Conservation (phyloP, 129 eudicot species). For the Logfia minima region DNA sequence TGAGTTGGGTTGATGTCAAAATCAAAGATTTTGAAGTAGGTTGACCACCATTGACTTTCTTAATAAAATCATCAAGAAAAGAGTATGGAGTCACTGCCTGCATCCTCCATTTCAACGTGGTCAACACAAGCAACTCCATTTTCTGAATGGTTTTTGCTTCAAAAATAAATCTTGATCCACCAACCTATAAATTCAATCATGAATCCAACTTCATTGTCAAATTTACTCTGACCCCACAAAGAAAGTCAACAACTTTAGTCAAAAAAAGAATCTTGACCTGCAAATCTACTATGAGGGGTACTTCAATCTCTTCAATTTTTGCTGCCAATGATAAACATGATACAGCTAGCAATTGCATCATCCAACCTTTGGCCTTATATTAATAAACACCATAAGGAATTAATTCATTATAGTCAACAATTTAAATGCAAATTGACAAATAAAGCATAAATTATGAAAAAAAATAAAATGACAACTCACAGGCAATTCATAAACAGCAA, state of each 20-base stretch:
- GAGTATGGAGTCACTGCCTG: constrained; percentile 73
- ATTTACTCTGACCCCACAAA: constrained; percentile 10
- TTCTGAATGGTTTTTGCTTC: constrained; percentile 69
- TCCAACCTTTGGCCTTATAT: constrained; percentile 63
- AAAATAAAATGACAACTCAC: constrained; percentile 38
- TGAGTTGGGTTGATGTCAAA: constrained; percentile 54
- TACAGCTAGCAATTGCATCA: constrained; percentile 78
- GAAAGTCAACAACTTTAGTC: constrained; percentile 26
- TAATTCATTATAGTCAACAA: neutral
- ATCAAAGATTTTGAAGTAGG: constrained; percentile 39
- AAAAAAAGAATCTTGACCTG: constrained; percentile 47
- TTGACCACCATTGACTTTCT: constrained; percentile 49
- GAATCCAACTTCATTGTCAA: constrained; percentile 17
- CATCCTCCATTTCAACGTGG: constrained; percentile 78
- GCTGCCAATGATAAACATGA: constrained; percentile 65
- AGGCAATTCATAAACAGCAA: constrained; percentile 66
- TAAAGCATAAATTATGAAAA: neutral
- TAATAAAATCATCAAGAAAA: constrained; percentile 54
- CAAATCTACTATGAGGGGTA: constrained; percentile 55
- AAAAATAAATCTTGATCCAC: constrained; percentile 56
- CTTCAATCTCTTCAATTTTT: constrained; percentile 72
- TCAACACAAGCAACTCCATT: constrained; percentile 76
- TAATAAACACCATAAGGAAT: neutral
- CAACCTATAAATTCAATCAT: constrained; percentile 39
- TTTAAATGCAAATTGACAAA: neutral